These are phyloP conservation scores for Brassica cretica DNA, from an alignment of 345 rosid species.

Conservation along the genomic window DNA sequence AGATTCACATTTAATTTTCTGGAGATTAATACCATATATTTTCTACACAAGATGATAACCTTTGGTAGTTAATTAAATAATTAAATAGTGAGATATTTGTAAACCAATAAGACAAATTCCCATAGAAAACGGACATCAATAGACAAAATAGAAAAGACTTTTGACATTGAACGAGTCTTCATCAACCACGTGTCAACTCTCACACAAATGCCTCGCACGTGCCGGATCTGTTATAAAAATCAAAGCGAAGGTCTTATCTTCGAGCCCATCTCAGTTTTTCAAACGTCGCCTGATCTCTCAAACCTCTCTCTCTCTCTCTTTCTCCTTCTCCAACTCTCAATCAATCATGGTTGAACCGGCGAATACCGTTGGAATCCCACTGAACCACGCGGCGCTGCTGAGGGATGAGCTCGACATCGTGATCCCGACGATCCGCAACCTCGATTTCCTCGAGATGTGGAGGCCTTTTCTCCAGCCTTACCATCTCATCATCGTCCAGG, in stretches of 20 bases:
- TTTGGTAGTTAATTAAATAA: neutral
- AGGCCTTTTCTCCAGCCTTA: neutral
- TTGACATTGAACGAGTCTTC: neutral
- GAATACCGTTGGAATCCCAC: neutral
- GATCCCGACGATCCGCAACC: neutral
- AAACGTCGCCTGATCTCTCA: neutral
- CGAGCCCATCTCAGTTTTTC: neutral
- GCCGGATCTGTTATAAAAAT: neutral
- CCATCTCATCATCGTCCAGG: neutral
- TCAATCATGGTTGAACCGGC: neutral
- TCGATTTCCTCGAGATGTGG: neutral
- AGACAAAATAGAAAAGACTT: neutral
- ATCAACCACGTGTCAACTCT: neutral
- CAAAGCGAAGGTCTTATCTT: neutral
- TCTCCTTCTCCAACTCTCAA: neutral
- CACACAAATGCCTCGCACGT: neutral
- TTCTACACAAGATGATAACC: neutral
- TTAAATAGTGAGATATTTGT: neutral
- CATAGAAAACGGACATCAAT: neutral
- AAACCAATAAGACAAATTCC: neutral
- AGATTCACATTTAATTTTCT: neutral
- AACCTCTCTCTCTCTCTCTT: neutral
- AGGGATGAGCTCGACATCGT: neutral
- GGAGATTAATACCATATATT: neutral
- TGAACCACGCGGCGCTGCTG: neutral